Conservation (phyloP, 768 basidiomycete species). For the Mycena galopus region DNA sequence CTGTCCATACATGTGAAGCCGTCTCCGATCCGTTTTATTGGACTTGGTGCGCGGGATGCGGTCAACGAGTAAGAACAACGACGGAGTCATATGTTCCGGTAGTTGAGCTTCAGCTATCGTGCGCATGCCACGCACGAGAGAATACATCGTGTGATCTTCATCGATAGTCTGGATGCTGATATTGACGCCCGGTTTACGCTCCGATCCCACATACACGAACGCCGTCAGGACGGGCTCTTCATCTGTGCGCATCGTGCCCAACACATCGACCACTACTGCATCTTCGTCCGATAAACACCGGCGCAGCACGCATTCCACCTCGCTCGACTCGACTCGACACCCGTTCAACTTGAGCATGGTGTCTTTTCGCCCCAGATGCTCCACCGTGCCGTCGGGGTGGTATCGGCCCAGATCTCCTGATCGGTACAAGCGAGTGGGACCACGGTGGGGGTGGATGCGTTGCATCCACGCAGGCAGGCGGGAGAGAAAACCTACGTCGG, state of each 20-base stretch:
- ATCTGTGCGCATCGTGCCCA: constrained; percentile 2
- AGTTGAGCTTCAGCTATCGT: constrained; percentile 1
- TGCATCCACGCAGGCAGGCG: constrained; percentile 12
- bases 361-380: constrained; percentile 13
- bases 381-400: constrained; percentile 6
- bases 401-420: constrained; percentile 7
- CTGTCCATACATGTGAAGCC: constrained; percentile 13
- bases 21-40: constrained; percentile 16
- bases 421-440: background rate
- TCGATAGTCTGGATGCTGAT: constrained; percentile 13
- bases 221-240: constrained; percentile 8
- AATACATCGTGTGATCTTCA: constrained; percentile 5
- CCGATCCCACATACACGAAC: constrained; percentile 5
- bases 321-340: background rate
- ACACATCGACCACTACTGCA: constrained; percentile 10
- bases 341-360: constrained; percentile 2
- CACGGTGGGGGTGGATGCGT: constrained; percentile 1
- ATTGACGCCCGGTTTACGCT: constrained; percentile 1
- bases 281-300: constrained; percentile 14
- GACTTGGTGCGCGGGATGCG: constrained; percentile 15
- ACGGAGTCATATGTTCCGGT: background rate
- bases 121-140: constrained; percentile 7
- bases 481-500: constrained; percentile 10
- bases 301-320: constrained; percentile 6
- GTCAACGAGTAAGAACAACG: constrained; percentile 13